Conservation (phyloP, 805 yeast genomes). For the Schwanniomyces pseudopolymorphus region DNA sequence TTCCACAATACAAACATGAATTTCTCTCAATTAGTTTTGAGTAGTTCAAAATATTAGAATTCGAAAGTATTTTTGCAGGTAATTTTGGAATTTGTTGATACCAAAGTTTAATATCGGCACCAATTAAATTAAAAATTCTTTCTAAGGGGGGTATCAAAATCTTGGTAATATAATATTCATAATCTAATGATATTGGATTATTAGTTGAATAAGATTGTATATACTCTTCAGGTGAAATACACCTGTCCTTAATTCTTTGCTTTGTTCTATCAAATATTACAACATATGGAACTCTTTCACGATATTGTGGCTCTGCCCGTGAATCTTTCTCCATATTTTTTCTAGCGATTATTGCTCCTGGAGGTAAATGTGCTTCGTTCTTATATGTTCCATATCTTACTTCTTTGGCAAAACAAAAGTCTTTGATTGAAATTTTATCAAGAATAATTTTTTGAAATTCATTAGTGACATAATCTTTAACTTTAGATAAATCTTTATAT, state of each 20-base stretch:
- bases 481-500: slow-evolving; percentile 64
- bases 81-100: slow-evolving; percentile 60
- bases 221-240: slow-evolving; percentile 75
- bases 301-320: slow-evolving; percentile 80
- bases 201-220: slow-evolving; percentile 34
- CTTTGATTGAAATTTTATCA: slow-evolving; percentile 69
- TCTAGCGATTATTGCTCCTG: slow-evolving; percentile 85
- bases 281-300: slow-evolving; percentile 85
- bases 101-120: slow-evolving; percentile 81
- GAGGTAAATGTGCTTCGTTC: slow-evolving; percentile 71
- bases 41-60: slow-evolving; percentile 8
- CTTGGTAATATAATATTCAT: slow-evolving; percentile 81
- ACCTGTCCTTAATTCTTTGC: slow-evolving; percentile 68
- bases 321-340: slow-evolving; percentile 62
- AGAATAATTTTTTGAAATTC: slow-evolving; percentile 67
- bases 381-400: slow-evolving; percentile 84
- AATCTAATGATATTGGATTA: slow-evolving; percentile 56
- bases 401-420: slow-evolving; percentile 89
- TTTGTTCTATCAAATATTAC: slow-evolving; percentile 60
- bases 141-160: slow-evolving; percentile 89
- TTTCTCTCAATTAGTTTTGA: slow-evolving; percentile 12
- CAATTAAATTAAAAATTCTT: slow-evolving; percentile 76
- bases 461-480: slow-evolving; percentile 60
- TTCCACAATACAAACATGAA: slow-evolving; percentile 29
- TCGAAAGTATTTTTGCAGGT: neutral